Conservation (phyloP, 305 asterid genomes). For the Fraxinus latifolia region DNA sequence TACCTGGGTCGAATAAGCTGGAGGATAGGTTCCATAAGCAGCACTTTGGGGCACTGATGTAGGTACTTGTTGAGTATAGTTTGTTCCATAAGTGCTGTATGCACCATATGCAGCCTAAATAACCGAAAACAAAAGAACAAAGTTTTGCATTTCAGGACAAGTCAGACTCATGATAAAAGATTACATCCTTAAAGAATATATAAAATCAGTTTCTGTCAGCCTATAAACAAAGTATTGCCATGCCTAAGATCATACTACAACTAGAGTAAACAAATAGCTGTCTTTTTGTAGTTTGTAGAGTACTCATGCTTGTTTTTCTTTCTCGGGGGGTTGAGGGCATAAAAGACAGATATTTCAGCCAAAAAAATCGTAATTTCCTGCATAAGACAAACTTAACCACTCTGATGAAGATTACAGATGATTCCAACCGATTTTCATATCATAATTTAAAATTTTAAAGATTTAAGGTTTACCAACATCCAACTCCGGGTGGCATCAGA, state of each 20-base stretch:
- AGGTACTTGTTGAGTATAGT: slow-evolving; percentile 50
- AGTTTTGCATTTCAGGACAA: background rate
- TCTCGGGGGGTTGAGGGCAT: no score
- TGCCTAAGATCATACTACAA: background rate
- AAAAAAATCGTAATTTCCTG: background rate
- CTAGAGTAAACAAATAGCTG: background rate
- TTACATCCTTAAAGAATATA: background rate
- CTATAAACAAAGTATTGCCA: background rate
- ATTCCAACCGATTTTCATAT: background rate
- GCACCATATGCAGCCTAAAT: slow-evolving; percentile 70
- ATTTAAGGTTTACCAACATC: background rate
- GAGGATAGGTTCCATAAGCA: slow-evolving; percentile 78
- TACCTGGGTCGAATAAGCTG: slow-evolving; percentile 79
- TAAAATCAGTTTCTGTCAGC: background rate
- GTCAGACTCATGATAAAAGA: background rate
- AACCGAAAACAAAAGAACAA: slow-evolving; percentile 6
- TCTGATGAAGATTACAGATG: background rate
- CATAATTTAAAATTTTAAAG: background rate
- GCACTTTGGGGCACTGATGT: slow-evolving; percentile 69
- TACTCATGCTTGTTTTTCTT: background rate
- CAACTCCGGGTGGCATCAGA: background rate
- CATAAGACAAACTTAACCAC: background rate
- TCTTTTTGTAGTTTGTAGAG: background rate
- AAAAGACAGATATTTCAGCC: background rate
- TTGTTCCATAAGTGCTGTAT: slow-evolving; percentile 61